Conservation (phyloP, 495 filamentous ascomycete genomes). For the Cladorrhinum samala region DNA sequence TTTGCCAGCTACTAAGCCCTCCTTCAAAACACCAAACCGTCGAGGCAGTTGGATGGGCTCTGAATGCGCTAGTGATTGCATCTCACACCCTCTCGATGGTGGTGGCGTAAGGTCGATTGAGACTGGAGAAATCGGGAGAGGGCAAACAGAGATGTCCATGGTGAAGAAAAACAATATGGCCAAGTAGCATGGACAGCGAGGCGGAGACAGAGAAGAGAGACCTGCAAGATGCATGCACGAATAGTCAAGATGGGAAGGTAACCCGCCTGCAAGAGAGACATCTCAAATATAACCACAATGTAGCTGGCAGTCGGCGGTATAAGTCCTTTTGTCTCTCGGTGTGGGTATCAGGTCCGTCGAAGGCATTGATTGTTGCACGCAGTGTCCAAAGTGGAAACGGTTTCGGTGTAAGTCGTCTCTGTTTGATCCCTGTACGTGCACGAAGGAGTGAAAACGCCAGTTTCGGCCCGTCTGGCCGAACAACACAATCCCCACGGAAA, state of each 20-base stretch:
- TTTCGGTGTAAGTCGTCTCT: slow-evolving; percentile 8
- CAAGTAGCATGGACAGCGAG: slow-evolving; percentile 10
- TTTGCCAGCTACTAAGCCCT: slow-evolving; percentile 52
- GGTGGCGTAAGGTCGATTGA: neutral
- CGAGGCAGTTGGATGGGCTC: slow-evolving; percentile 53
- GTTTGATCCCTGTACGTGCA: neutral
- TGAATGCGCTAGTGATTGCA: slow-evolving; percentile 11
- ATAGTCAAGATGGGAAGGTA: neutral
- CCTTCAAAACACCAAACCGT: slow-evolving; percentile 68
- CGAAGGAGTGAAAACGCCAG: slow-evolving; percentile 15
- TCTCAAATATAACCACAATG: slow-evolving; percentile 4
- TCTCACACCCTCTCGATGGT: slow-evolving; percentile 9
- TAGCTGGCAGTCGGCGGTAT: neutral
- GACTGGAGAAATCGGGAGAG: slow-evolving; percentile 10
- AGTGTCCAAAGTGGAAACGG: slow-evolving; percentile 4
- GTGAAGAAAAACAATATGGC: slow-evolving; percentile 1
- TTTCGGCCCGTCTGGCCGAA: slow-evolving; percentile 22
- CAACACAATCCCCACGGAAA: slow-evolving; percentile 15
- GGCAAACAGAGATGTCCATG: slow-evolving; percentile 18
- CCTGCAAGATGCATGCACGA: neutral
- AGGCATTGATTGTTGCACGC: neutral
- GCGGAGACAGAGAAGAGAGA: neutral
- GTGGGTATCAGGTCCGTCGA: neutral
- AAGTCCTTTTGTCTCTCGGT: slow-evolving; percentile 4
- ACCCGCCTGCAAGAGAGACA: neutral